phyloP scores from a whole-genome alignment of 179 eudicot species.

The Pouteria campechiana region DNA sequence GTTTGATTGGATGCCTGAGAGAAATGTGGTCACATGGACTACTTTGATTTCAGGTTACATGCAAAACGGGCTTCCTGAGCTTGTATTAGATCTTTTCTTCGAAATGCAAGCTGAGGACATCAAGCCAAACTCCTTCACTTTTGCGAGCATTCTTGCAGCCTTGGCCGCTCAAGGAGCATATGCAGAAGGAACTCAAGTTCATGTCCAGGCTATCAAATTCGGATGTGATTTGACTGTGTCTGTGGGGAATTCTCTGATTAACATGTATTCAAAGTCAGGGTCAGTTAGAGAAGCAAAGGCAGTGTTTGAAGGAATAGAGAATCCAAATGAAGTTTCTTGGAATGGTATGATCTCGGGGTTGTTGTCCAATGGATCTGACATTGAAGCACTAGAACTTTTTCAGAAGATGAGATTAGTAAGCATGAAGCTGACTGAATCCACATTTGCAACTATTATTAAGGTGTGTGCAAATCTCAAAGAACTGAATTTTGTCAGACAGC shows the following conservation, averaged over 20 bases:
- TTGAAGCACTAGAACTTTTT: constrained; percentile 24
- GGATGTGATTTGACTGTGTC: constrained; percentile 18
- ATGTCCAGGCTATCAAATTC: constrained; percentile 17
- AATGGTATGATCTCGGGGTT: constrained; percentile 32
- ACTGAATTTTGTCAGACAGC: constrained; percentile 24
- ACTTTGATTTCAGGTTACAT: constrained; percentile 22
- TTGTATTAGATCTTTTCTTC: constrained; percentile 11
- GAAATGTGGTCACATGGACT: constrained; percentile 34
- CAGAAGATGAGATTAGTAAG: constrained; percentile 18
- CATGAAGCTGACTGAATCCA: constrained; percentile 13
- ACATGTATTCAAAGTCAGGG: constrained; percentile 27
- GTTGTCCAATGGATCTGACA: constrained; percentile 20
- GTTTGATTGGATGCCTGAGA: constrained; percentile 17
- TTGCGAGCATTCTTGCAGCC: constrained; percentile 29
- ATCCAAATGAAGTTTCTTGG: constrained; percentile 25
- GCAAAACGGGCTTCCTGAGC: constrained; percentile 7
- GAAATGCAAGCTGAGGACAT: constrained; percentile 20
- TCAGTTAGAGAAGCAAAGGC: constrained; percentile 15
- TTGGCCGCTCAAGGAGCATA: constrained; percentile 22
- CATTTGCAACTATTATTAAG: constrained; percentile 16
- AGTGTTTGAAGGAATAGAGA: constrained; percentile 17
- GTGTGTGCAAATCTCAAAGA: constrained; percentile 24
- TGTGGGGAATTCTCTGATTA: constrained; percentile 27
- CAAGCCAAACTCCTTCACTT: constrained; percentile 27
- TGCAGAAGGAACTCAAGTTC: constrained; percentile 20